phyloP scores from a whole-genome alignment of 2,329 filamentous ascomycete species.

The Nigrospora osmanthi region DNA sequence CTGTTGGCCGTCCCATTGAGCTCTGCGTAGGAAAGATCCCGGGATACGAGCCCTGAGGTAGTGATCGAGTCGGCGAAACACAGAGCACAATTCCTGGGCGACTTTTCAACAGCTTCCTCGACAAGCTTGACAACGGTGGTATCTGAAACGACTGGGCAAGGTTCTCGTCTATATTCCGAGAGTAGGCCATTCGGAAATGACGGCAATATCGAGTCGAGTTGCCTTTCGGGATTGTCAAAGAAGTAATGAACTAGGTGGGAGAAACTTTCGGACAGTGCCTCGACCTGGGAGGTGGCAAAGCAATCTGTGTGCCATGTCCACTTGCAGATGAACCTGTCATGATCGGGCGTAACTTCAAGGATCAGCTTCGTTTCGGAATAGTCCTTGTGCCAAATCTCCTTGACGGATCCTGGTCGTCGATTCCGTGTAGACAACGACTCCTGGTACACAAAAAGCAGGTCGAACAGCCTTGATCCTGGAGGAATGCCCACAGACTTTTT shows the following conservation, averaged over 20 bases:
- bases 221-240: slow-evolving; percentile 13
- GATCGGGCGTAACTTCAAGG: slow-evolving; percentile 64
- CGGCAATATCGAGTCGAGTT: slow-evolving; percentile 12
- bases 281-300: slow-evolving; percentile 48
- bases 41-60: slow-evolving; percentile 21
- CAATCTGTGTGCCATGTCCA: slow-evolving; percentile 37
- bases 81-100: slow-evolving; percentile 53
- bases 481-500: slow-evolving; percentile 49
- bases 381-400: slow-evolving; percentile 56
- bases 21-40: slow-evolving; percentile 52
- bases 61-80: slow-evolving; percentile 49
- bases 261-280: slow-evolving; percentile 53
- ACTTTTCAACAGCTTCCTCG: slow-evolving; percentile 37
- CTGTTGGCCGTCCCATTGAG: slow-evolving; percentile 58
- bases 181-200: slow-evolving; percentile 24
- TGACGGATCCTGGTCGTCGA: slow-evolving; percentile 27
- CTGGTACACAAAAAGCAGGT: slow-evolving; percentile 78
- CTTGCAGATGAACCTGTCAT: slow-evolving; percentile 30
- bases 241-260: slow-evolving; percentile 35
- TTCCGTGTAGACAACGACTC: slow-evolving; percentile 49
- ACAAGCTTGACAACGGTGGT: slow-evolving; percentile 45
- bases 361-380: slow-evolving; percentile 69
- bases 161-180: slow-evolving; percentile 40
- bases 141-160: slow-evolving; percentile 21
- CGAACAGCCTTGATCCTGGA: slow-evolving; percentile 57